Evolutionary conservation across 208 protist species (phyloP).

Genomic region (Paratrypanosoma confusum): DNA sequence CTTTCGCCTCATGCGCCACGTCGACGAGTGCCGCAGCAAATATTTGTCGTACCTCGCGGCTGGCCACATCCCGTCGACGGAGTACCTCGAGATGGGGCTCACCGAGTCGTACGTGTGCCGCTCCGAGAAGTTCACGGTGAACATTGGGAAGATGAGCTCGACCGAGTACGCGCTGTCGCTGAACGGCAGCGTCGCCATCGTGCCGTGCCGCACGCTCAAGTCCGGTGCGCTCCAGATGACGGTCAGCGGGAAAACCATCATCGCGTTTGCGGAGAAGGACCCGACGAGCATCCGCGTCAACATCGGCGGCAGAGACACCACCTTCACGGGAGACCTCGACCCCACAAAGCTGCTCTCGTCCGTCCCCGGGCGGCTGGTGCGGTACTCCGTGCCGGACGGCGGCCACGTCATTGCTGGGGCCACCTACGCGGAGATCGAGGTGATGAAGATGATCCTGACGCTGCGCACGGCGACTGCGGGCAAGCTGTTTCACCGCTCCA

Average conservation of each 20-base stretch:
- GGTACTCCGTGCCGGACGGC: slow-evolving; percentile 90
- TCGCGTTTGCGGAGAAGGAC: slow-evolving; percentile 91
- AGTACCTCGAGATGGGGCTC: slow-evolving; percentile 49
- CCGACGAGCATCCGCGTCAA: slow-evolving; percentile 82
- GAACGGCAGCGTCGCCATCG: slow-evolving; percentile 55
- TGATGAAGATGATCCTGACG: slow-evolving; percentile 99
- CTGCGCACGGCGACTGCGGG: slow-evolving; percentile 75
- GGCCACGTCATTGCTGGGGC: slow-evolving; percentile 75
- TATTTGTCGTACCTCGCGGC: slow-evolving; percentile 65
- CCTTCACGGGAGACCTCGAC: slow-evolving; percentile 92
- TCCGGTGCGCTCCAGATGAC: slow-evolving; percentile 72
- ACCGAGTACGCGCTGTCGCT: slow-evolving; percentile 59
- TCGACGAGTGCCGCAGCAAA: slow-evolving; percentile 40
- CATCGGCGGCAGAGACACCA: slow-evolving; percentile 83
- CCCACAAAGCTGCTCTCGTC: slow-evolving; percentile 88
- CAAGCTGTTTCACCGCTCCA: slow-evolving; percentile 51
- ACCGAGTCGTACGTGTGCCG: slow-evolving; percentile 67
- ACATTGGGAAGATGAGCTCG: slow-evolving; percentile 27
- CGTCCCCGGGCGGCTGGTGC: slow-evolving; percentile 93
- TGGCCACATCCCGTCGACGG: slow-evolving; percentile 76
- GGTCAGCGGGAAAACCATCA: slow-evolving; percentile 54
- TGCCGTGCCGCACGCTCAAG: slow-evolving; percentile 73
- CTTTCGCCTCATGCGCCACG: slow-evolving; percentile 36
- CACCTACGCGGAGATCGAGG: slow-evolving; percentile 94
- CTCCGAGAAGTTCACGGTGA: slow-evolving; percentile 68